Evolutionary conservation across 140 eudicot genomes (phyloP), one percentile per base, ranked within the genome.

Genomic region (Oenanthe javanica): DNA sequence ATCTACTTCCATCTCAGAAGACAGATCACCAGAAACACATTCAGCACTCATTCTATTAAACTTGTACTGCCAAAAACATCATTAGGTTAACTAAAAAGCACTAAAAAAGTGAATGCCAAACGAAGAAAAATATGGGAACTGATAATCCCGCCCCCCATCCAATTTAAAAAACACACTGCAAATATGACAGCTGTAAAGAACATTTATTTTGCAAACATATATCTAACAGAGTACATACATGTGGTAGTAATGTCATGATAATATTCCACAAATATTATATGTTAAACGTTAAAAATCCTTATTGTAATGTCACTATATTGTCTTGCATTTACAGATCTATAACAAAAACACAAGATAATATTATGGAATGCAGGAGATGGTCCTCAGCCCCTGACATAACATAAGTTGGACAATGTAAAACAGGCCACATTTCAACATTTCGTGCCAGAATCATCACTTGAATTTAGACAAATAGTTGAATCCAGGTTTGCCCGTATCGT

Each of bases 1-100:
- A 75, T 94, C 97, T 43, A 90, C 88, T 82, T 94, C 96, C 92
- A 92, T 90, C 85, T 92, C 95, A 64, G 96, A 87, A 71, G 98
- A 92, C 55, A 94, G 84, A 86, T 92, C 97, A 52, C 82, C 81
- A 48, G 88, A 69, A 21, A 82, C 91, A 84, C 81, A 82, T n/a
- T 82, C 87, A 18, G 93, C 55, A 79, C 80, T 90, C 96, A 79
- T 79, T 64, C 38, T 67, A 49, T 27, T 48, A 69, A 67, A 38
- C 0, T 31, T 69, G 10, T 15, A 36, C 19, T 36, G 74, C 74
- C 8, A 69, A 2, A 2, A 63, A 63, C 1, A 63, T 63, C 74
- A 5, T 21, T 31, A 36, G 1, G 27, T 69, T 12, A 14, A 36
- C 74, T 5, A 31, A 27, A 36, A 27, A 27, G 46, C 9, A 67